Percentiles rank a stretch among this genome's conserved stretches.
Conservation (phyloP, 73 alveolate species). For the Blepharisma japonicum region DNA sequence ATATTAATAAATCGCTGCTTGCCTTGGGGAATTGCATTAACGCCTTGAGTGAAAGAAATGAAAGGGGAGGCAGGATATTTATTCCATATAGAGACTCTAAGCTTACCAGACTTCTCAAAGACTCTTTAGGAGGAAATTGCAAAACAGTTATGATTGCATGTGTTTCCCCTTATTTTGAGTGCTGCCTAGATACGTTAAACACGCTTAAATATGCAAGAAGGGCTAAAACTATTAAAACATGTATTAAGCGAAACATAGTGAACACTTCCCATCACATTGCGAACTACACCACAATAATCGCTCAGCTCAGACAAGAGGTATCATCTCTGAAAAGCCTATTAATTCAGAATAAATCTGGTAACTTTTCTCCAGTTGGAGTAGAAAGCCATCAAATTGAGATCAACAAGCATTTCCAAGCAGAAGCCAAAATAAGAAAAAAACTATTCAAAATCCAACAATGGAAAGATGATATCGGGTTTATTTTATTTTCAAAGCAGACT, state of each 20-base stretch:
- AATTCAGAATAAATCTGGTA: background rate
- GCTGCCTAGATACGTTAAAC: constrained; percentile 95
- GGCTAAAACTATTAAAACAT: constrained; percentile 96
- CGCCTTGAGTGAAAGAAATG: constrained; percentile 88
- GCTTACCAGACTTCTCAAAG: constrained; percentile 94
- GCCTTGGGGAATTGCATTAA: constrained; percentile 98
- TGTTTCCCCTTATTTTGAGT: constrained; percentile 74
- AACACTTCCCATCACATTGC: constrained; percentile 93
- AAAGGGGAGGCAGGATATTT: constrained; percentile 60
- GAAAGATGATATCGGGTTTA: background rate
- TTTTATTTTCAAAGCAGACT: background rate
- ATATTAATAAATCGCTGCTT: constrained; percentile 91
- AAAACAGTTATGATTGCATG: constrained; percentile 99
- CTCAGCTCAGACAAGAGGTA: constrained; percentile 50
- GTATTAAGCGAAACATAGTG: constrained; percentile 79
- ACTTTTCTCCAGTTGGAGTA: background rate
- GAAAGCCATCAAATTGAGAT: background rate
- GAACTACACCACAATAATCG: constrained; percentile 84
- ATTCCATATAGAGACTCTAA: constrained; percentile 97
- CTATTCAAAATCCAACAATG: background rate
- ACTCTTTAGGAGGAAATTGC: constrained; percentile 97
- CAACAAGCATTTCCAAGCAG: constrained; percentile 28
- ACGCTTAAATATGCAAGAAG: constrained; percentile 97
- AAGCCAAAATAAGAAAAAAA: background rate
- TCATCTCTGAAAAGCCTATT: background rate